Base-by-base conservation (phyloP, 73 alveolate species). In the Paramecium tetraurelia region DNA sequence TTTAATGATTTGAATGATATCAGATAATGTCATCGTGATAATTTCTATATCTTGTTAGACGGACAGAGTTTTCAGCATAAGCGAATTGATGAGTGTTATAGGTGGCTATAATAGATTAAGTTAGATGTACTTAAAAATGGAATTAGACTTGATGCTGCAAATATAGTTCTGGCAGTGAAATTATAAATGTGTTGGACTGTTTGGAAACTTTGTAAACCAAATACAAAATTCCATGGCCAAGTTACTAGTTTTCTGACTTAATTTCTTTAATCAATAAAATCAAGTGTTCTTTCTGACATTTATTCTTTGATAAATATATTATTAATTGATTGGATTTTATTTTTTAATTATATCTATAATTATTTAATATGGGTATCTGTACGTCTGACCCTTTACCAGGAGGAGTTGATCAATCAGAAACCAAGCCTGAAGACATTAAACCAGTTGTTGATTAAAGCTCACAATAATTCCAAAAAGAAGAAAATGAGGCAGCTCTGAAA, bases 191-290 rank as follows among this genome's bases (percentile, higher is more conserved):
- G 58, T 36, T 75, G 24, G 20, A 75, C 63, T 4, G 86, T 33
- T 75, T 75, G 5, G 31, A 75, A 35, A 21, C 59, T 18, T 6
- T 33, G n/a, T 36, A 75, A 36, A 33, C 87, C 87, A 75, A 75
- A 75, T 36, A 75, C 58, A 16, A 75, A 33, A 40, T 75, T 75
- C 87, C 41, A 75, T 36, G 63, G 87, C 68, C 87, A 75, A 4
- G 68, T n/a, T 10, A 33, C 8, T 33, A 36, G 10, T 10, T 40
- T 36, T 75, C 87, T 75, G 4, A 36, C 58, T 33, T 35, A 10
- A 20, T 18, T 75, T 75, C 87, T 36, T 29, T 21, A 12, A 16
- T 75, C 87, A 16, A 75, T 36, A 18, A 36, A 75, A 36, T 75
- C 87, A 2, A 36, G 38, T 21, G 41, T 40, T 36, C 87, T 36